Percentiles rank a stretch among this genome's conserved stretches.
phyloP scores from a whole-genome alignment of 1,139 yeast species.

The Sugiyamaella sp. region DNA sequence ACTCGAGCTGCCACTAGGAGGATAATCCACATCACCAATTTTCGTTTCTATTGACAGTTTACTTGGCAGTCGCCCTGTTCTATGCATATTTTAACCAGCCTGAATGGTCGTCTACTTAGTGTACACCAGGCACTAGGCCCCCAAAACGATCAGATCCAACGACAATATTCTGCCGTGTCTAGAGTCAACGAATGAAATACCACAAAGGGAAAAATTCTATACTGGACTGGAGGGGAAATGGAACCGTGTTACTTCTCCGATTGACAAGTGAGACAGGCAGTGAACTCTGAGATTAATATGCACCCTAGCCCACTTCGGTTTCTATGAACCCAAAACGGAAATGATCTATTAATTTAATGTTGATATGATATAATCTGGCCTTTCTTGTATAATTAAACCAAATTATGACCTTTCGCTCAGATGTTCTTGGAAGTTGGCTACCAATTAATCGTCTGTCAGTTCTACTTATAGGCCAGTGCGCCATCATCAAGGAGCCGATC shows the following conservation, averaged over 20 bases:
- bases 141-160: background rate
- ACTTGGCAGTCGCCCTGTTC: constrained; percentile 16
- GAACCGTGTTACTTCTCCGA: background rate
- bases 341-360: too few relatives aligned
- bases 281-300: background rate
- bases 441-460: too few relatives aligned
- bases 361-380: too few relatives aligned
- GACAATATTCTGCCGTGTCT: background rate
- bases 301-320: background rate
- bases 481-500: too few relatives aligned
- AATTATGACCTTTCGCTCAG: too few relatives aligned
- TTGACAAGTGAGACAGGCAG: background rate
- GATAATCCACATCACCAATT: constrained; percentile 3
- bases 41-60: constrained; percentile 15
- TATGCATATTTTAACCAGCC: constrained; percentile 9
- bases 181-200: background rate
- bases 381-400: too few relatives aligned
- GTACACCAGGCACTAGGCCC: background rate
- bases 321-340: background rate
- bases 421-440: too few relatives aligned
- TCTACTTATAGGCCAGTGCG: too few relatives aligned
- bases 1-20: background rate
- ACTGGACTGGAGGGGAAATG: background rate
- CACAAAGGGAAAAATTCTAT: background rate
- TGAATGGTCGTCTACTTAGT: background rate